phyloP scores from a whole-genome alignment of 805 yeast genomes.

The Pichia membranifaciens region DNA sequence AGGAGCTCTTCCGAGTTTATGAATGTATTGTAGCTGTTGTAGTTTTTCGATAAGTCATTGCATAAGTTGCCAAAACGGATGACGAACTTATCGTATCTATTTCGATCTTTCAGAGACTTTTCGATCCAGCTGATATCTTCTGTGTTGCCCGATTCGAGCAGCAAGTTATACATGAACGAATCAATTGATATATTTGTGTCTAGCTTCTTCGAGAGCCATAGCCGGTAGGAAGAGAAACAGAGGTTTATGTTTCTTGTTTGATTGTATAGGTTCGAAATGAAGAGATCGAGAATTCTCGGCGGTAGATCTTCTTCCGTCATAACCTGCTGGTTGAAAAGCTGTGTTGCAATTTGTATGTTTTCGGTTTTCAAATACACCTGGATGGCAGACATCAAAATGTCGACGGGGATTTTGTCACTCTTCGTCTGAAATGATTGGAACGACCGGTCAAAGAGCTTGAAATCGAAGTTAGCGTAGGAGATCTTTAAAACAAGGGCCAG shows the following conservation, averaged over 20 bases:
- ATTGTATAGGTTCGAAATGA: slow-evolving; percentile 18
- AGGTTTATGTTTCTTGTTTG: slow-evolving; percentile 20
- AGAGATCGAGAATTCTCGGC: slow-evolving; percentile 17
- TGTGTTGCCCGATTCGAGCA: slow-evolving; percentile 16
- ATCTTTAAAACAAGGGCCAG: slow-evolving; percentile 17
- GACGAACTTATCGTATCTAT: slow-evolving; percentile 10
- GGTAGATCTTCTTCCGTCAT: slow-evolving; percentile 18
- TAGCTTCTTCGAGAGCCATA: slow-evolving; percentile 22
- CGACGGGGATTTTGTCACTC: slow-evolving; percentile 12
- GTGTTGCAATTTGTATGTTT: slow-evolving; percentile 24
- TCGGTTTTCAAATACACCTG: slow-evolving; percentile 23
- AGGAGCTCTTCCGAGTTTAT: slow-evolving; percentile 12
- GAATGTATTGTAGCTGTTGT: slow-evolving; percentile 12
- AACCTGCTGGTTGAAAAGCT: slow-evolving; percentile 27
- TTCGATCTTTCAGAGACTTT: slow-evolving; percentile 12
- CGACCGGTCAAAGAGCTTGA: slow-evolving; percentile 19
- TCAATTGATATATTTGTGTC: slow-evolving; percentile 19
- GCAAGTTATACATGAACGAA: slow-evolving; percentile 19
- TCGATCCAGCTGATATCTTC: slow-evolving; percentile 24
- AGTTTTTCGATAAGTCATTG: slow-evolving; percentile 12
- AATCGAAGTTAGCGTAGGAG: slow-evolving; percentile 21
- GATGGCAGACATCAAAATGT: slow-evolving; percentile 20
- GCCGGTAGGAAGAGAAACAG: slow-evolving; percentile 22
- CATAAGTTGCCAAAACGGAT: slow-evolving; percentile 17
- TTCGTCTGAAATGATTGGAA: slow-evolving; percentile 17